Base-by-base conservation (phyloP, 371 early-diverging fungal genomes). In the Mucor saturninus region DNA sequence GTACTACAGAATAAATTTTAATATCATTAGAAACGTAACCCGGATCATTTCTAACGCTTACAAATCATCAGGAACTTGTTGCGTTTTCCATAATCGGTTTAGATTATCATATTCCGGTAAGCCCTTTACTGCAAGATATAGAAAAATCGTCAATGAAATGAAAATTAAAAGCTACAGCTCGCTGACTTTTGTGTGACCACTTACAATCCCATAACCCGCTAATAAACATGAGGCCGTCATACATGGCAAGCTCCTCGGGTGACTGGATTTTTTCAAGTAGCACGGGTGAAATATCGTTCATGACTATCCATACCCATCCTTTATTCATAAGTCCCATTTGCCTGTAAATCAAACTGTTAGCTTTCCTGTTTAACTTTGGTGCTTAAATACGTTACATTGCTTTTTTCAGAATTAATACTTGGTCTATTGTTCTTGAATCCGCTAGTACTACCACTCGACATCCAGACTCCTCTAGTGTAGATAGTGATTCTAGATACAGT, bases 221-320 rank as follows among this genome's bases (percentile, higher is more conserved):
- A 66, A 79, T 74, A 54, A 76, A 74, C 74, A 79, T 79, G 68
- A 79, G 74, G 38, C 79, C 79, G 52, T 79, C 69, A 56, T 74
- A 76, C 29, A 55, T 42, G 14, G 42, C 61, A 46, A 74, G 29
- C 11, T 75, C 74, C 48, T 72, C 69, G 26, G 53, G 56, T 4
- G 61, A 37, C 9, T 53, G 40, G 11, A 54, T 54, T 26, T 11
- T 48, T 9, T 67, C 66, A 9, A 63, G 60, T 35, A 78, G 50
- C 5, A 64, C 71, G 11, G 68, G 65, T 4, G 76, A 65, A 40
- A 76, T 54, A 55, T 79, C 72, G 31, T 79, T 74, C 32, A 76
- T 70, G 7, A 75, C 31, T 48, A 79, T 73, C 79, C 79, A 79
- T 7, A 64, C 76, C 79, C 79, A 79, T 29, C 79, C 79, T 56